Evolutionary conservation across 2,329 filamentous ascomycete species (phyloP).

Genomic region (Penicillium sp.): DNA sequence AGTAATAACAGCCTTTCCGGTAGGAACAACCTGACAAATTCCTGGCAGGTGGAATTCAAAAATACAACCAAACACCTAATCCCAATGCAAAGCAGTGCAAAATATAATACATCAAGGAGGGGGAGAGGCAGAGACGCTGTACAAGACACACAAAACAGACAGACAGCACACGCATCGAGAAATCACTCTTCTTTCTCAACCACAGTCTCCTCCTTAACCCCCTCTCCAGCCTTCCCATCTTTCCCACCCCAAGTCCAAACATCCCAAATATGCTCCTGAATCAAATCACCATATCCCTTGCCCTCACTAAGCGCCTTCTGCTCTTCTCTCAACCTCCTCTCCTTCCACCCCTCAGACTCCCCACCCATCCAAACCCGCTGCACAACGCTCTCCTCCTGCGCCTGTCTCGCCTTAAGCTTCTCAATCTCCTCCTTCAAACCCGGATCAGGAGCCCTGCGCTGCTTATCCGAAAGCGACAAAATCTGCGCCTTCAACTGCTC

Average conservation of each 20-base stretch:
- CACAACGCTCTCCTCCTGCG: conserved; percentile 31
- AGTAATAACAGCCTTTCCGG: too few relatives aligned
- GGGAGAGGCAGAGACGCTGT: conserved; percentile 3
- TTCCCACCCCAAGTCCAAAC: conserved; percentile 45
- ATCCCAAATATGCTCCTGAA: conserved; percentile 49
- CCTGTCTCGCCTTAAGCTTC: conserved; percentile 33
- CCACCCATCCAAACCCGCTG: conserved; percentile 43
- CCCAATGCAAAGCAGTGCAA: conserved; percentile 18
- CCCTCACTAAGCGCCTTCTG: conserved; percentile 44
- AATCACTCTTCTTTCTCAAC: conserved; percentile 13
- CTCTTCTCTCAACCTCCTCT: conserved; percentile 43
- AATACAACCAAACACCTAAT: conserved; percentile 18
- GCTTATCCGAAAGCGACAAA: conserved; percentile 26
- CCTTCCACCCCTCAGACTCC: conserved; percentile 47
- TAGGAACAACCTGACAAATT: neutral
- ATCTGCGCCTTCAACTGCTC: conserved; percentile 25
- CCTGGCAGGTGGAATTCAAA: neutral
- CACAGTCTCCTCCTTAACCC: conserved; percentile 22
- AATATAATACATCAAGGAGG: conserved; percentile 15
- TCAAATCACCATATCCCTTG: conserved; percentile 48
- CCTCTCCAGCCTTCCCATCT: conserved; percentile 18
- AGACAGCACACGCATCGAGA: neutral
- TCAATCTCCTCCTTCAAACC: conserved; percentile 33
- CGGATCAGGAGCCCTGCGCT: conserved; percentile 8
- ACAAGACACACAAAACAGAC: neutral